Evolutionary conservation across 257 asterid genomes (phyloP).

Genomic region (Lycium barbarum): DNA sequence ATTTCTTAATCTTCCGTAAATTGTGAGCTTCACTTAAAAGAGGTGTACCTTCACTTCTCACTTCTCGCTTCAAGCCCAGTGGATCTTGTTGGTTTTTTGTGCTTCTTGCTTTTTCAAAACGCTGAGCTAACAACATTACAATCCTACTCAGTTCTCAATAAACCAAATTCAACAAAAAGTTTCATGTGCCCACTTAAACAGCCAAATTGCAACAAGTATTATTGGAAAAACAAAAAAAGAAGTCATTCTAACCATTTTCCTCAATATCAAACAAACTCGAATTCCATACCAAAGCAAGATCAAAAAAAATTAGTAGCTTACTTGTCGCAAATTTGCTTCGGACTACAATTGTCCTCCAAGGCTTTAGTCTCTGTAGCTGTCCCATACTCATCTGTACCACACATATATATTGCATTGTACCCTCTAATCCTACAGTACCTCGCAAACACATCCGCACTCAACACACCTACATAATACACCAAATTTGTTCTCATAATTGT

Average conservation of each 20-base stretch:
- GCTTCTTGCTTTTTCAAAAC: neutral
- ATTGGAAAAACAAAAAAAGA: neutral
- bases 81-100: neutral
- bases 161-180: neutral
- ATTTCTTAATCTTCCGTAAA: neutral
- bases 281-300: neutral
- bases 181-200: neutral
- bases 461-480: slow-evolving; percentile 62
- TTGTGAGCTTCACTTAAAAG: neutral
- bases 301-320: slow-evolving; percentile 40
- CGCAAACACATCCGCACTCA: slow-evolving; percentile 97
- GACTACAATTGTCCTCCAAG: slow-evolving; percentile 86
- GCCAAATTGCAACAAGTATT: neutral
- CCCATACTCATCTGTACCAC: slow-evolving; percentile 99
- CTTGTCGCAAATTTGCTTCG: slow-evolving; percentile 94
- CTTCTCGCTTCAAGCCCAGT: neutral
- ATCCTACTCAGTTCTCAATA: neutral
- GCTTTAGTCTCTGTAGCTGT: slow-evolving; percentile 99
- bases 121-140: neutral
- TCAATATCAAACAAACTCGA: neutral
- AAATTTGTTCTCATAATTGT: neutral
- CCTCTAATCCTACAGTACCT: slow-evolving; percentile 89
- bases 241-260: neutral
- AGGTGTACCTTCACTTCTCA: neutral
- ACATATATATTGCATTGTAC: slow-evolving; percentile 73